phyloP scores from a whole-genome alignment of 176 grass and related monocot genomes.

The Olyra latifolia region DNA sequence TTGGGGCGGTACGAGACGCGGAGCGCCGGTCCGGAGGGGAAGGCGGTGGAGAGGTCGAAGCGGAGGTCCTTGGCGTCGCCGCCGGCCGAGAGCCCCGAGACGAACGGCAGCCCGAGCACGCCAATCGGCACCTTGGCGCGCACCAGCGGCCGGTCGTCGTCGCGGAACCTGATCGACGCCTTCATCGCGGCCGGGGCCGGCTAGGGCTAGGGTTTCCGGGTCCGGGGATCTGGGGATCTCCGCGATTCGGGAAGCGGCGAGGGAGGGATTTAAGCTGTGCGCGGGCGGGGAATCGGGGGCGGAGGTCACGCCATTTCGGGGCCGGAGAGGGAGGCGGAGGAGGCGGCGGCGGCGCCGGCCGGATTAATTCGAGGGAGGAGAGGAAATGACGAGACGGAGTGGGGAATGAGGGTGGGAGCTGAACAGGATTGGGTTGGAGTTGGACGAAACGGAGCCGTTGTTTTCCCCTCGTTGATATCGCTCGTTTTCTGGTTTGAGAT shows the following conservation, averaged over 20 bases:
- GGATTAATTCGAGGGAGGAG: conserved; percentile 26
- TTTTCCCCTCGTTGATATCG: conserved; percentile 1
- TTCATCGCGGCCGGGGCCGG: conserved; percentile 52
- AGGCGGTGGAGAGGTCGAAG: conserved; percentile 80
- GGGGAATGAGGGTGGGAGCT: background rate
- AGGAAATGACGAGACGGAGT: background rate
- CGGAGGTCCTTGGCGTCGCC: conserved; percentile 65
- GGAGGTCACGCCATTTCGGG: conserved; percentile 41
- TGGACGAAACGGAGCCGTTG: background rate
- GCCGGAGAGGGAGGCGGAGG: background rate
- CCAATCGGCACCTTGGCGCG: conserved; percentile 81
- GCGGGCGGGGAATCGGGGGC: conserved; percentile 19
- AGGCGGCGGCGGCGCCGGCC: conserved; percentile 29
- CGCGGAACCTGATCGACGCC: conserved; percentile 90
- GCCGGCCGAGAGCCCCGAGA: conserved; percentile 62
- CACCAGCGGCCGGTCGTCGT: conserved; percentile 66
- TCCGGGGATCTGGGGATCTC: background rate
- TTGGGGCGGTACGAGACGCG: conserved; percentile 85
- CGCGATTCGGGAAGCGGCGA: background rate
- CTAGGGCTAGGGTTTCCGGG: conserved; percentile 31
- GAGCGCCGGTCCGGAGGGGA: conserved; percentile 57
- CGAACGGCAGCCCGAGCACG: conserved; percentile 80
- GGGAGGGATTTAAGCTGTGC: conserved; percentile 12
- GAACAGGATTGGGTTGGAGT: conserved; percentile 22
- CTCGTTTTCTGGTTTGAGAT: background rate